Base-by-base conservation (phyloP, 306 rosid species). In the Pterocarpus santalinus region DNA sequence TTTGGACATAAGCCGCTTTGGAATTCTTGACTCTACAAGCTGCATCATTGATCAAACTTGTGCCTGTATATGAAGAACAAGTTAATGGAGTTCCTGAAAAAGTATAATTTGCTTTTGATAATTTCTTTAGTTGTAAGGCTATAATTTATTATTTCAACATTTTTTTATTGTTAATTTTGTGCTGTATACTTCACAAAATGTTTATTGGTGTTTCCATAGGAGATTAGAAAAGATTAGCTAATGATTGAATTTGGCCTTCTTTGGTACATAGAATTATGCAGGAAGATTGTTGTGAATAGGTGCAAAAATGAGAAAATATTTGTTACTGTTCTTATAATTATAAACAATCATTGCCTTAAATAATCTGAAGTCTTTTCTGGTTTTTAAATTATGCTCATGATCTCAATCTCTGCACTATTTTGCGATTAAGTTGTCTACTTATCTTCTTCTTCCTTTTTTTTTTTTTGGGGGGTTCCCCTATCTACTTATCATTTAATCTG, bases 11-110 rank as follows among this genome's bases (percentile, higher is more conserved):
- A 16, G n/a, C 52, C 49, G 73, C 14, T 33, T 22, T 70, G 47
- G 33, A 81, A 28, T 55, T 73, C 75, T 46, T 67, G 43, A 57
- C 69, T 83, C 76, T 70, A 69, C 77, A 69, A 61, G 80, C 76
- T 15, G 75, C 64, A 16, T 39, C 64, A 3, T 46, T 62, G 65
- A 53, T 72, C 60, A 43, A 83, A 73, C 16, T 16, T 41, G 41
- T 69, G 41, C 51, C 30, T 47, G 65, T 75, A 64, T 65, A 78
- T 75, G 76, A 76, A 43, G 73, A 72, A 52, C 55, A 68, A 41
- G 38, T 44, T 67, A 66, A 39, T 30, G 60, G 36, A 51, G 78
- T 73, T 80, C 15, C 30, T 46, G 70, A 62, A 49, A 76, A 76
- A 79, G 13, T 80, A 69, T 28, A 65, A 44, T 74, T 64, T 69